Evolutionary conservation across 2,329 filamentous ascomycete genomes (phyloP), one percentile per base, ranked within the genome.

Genomic region (Xylaria polymorpha): DNA sequence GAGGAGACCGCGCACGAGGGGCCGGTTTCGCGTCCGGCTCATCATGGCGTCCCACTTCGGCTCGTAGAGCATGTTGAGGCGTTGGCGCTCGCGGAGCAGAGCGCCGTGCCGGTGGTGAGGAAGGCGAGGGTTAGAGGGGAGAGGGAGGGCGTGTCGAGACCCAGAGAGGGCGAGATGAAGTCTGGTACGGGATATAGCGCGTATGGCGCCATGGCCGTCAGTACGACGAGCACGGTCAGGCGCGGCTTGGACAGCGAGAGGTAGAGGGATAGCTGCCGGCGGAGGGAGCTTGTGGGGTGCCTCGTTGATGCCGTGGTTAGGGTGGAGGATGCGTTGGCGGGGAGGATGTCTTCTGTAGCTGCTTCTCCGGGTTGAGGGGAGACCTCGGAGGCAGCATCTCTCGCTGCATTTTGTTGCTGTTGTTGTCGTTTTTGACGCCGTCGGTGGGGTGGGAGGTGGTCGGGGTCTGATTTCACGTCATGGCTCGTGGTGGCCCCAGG

Each of bases 51-150:
- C 96, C 77, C 94, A 94, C 68, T 90, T 86, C 10, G 91, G 92
- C 81, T 99, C 96, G 81, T 98, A 94, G 67, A 98, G 89, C 96
- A 99, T 99, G 81, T 99, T 99, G 73, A 98, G 85, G 96, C 89
- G 79, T 99, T 99, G 51, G 96, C 96, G 68, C 92, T 93, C 51
- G 94, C 94, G n/a, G 90, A 92, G 79, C 93, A 96, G 22, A 98
- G 86, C 4, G 94, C 90, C 0, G 96, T 98, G 68, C 96, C 95
- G 4, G 89, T 89, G 0, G 95, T 97, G 61, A 99, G 89, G 84
- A 97, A 98, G 61, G 97, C 86, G 20, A 98, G 90, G 9, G 96
- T 99, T 63, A 98, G 85, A 1, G 96, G 94, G 70, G 93, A 97
- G 53, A 98, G 87, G 20, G 94, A 96, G 1, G 96, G 94, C 6